phyloP scores from a whole-genome alignment of 129 eudicot genomes.

The Centrapalus pauciflorus region DNA sequence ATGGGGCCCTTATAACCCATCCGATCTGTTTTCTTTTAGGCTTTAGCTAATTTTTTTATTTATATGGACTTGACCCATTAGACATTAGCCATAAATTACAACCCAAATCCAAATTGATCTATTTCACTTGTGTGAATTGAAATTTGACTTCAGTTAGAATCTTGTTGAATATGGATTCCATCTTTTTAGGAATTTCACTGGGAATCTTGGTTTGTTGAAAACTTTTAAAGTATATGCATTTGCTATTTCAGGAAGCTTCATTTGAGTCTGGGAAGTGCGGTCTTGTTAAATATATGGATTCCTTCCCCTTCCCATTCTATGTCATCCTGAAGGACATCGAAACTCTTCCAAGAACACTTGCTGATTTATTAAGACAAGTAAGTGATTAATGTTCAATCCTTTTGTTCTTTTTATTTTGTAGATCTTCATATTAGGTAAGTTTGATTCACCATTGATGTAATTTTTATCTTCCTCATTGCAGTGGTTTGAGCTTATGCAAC shows the following conservation, averaged over 20 bases:
- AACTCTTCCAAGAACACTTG: slow-evolving; percentile 89
- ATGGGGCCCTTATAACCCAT: no score
- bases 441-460: background rate
- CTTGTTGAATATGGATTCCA: background rate
- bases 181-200: background rate
- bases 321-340: slow-evolving; percentile 76
- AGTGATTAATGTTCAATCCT: background rate
- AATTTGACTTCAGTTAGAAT: no score
- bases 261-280: slow-evolving; percentile 33
- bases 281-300: slow-evolving; percentile 52
- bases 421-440: background rate
- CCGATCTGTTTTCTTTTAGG: no score
- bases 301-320: slow-evolving; percentile 90
- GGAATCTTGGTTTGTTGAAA: background rate
- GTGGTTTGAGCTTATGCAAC: slow-evolving; percentile 97
- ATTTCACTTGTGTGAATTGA: no score
- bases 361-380: slow-evolving; percentile 94
- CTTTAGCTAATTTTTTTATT: no score
- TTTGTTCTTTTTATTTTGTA: background rate
- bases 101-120: no score
- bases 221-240: no score
- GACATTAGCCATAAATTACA: no score
- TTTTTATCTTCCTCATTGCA: slow-evolving; percentile 21
- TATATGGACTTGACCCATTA: no score
- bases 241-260: slow-evolving; percentile 49